Conservation (phyloP, 2,329 filamentous ascomycete species). For the Hymenoscyphus infarciens region DNA sequence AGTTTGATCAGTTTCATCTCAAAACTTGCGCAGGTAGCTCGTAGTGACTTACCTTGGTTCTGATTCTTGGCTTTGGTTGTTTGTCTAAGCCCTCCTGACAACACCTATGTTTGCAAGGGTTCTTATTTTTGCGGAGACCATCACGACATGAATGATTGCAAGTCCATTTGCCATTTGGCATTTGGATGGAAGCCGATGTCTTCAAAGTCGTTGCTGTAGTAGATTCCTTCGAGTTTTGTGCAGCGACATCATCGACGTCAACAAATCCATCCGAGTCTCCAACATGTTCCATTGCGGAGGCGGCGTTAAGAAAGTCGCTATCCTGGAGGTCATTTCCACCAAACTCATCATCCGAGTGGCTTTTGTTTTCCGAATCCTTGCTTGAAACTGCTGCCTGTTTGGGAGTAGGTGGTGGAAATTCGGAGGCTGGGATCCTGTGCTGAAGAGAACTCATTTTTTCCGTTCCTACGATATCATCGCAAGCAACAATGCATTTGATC, state of each 20-base stretch:
- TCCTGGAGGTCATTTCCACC: constrained; percentile 39
- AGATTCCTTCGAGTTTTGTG: background rate
- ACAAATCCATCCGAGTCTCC: constrained; percentile 44
- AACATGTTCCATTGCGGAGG: constrained; percentile 27
- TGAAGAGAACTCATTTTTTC: constrained; percentile 27
- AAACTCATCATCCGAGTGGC: constrained; percentile 26
- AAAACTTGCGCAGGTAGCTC: background rate
- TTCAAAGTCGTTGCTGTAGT: background rate
- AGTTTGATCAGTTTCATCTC: background rate
- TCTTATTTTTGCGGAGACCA: constrained; percentile 38
- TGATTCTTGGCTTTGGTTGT: constrained; percentile 37
- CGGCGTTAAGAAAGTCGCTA: constrained; percentile 40
- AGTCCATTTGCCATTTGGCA: constrained; percentile 68
- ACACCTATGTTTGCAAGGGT: constrained; percentile 65
- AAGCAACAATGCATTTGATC: constrained; percentile 70
- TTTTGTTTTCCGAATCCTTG: constrained; percentile 7
- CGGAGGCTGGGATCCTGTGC: constrained; percentile 35
- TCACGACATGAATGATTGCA: constrained; percentile 67
- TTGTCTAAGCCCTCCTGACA: constrained; percentile 69
- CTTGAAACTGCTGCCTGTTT: background rate
- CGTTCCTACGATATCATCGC: constrained; percentile 76
- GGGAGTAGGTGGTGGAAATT: constrained; percentile 29
- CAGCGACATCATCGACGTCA: constrained; percentile 52
- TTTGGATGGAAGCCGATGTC: constrained; percentile 40
- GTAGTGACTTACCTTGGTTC: background rate